Conservation (phyloP, 352 stramenopile species). For the Phytophthora multivora region DNA sequence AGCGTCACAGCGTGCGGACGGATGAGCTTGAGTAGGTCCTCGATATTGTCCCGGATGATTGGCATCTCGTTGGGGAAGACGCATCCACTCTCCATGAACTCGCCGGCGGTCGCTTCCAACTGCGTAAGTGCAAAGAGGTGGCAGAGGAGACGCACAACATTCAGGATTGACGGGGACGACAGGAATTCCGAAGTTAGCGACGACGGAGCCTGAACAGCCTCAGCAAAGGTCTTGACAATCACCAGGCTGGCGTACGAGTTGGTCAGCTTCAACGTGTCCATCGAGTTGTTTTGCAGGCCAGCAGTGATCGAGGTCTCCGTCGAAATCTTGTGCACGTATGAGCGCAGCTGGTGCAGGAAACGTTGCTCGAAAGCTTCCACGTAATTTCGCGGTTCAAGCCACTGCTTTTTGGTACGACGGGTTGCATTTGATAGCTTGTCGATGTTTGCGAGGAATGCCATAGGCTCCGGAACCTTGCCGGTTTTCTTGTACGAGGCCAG, state of each 20-base stretch:
- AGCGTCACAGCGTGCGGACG: slow-evolving; percentile 74
- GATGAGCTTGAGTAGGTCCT: slow-evolving; percentile 54
- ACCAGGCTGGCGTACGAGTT: slow-evolving; percentile 60
- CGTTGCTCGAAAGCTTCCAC: slow-evolving; percentile 57
- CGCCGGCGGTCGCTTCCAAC: slow-evolving; percentile 59
- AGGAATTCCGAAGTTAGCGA: slow-evolving; percentile 40
- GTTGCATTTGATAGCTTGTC: slow-evolving; percentile 32
- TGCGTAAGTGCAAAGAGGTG: slow-evolving; percentile 80
- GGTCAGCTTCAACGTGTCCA: slow-evolving; percentile 58
- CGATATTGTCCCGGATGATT: slow-evolving; percentile 54
- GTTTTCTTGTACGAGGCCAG: slow-evolving; percentile 35
- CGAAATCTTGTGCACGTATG: slow-evolving; percentile 43
- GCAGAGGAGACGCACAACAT: slow-evolving; percentile 52
- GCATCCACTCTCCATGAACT: slow-evolving; percentile 71
- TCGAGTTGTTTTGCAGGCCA: slow-evolving; percentile 59
- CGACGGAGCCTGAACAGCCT: slow-evolving; percentile 37
- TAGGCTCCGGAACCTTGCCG: slow-evolving; percentile 3
- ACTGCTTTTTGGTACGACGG: slow-evolving; percentile 36
- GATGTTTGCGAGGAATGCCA: slow-evolving; percentile 47
- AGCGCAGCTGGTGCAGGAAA: slow-evolving; percentile 56
- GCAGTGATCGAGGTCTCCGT: slow-evolving; percentile 32
- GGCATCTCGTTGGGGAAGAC: slow-evolving; percentile 52
- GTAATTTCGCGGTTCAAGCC: slow-evolving; percentile 52
- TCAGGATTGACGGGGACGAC: slow-evolving; percentile 28
- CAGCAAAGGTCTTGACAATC: slow-evolving; percentile 56